Percentiles rank a stretch among this genome's conserved stretches.
phyloP scores from a whole-genome alignment of 1,284 basidiomycete genomes.

The Flammula alnicola region DNA sequence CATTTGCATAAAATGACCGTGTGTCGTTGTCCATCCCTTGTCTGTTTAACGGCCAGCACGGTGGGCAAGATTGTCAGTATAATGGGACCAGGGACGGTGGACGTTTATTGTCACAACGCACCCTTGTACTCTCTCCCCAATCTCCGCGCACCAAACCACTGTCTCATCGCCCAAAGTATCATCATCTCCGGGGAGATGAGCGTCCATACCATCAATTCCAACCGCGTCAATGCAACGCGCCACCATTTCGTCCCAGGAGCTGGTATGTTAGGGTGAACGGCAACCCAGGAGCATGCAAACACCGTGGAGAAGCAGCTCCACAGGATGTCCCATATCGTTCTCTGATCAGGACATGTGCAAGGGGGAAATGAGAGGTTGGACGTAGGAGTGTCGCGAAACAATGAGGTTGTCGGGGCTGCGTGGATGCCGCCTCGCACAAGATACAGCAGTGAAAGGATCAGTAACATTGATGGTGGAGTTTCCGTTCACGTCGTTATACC shows the following conservation, averaged over 20 bases:
- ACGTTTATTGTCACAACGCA: conserved; percentile 11
- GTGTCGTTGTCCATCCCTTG: conserved; percentile 21
- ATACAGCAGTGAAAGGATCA: no score
- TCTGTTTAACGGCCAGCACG: background rate
- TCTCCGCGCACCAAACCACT: conserved; percentile 18
- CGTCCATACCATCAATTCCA: conserved; percentile 27
- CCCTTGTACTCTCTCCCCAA: conserved; percentile 14
- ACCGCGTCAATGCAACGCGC: conserved; percentile 14
- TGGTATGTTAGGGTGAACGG: conserved; percentile 40
- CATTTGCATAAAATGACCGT: conserved; percentile 26
- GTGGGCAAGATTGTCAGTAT: background rate
- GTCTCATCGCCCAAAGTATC: conserved; percentile 20
- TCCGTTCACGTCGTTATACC: no score
- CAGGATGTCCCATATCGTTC: conserved; percentile 25
- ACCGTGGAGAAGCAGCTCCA: conserved; percentile 37
- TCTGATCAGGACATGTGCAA: conserved; percentile 3
- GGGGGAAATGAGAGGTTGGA: no score
- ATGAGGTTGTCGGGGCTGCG: no score
- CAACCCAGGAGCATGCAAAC: conserved; percentile 37
- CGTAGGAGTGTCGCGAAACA: no score
- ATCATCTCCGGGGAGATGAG: conserved; percentile 22
- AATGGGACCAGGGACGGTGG: no score
- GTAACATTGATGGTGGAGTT: no score
- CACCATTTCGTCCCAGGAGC: conserved; percentile 12
- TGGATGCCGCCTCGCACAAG: no score